phyloP scores from a whole-genome alignment of 2,329 filamentous ascomycete species.

The Aureobasidium pullulans region DNA sequence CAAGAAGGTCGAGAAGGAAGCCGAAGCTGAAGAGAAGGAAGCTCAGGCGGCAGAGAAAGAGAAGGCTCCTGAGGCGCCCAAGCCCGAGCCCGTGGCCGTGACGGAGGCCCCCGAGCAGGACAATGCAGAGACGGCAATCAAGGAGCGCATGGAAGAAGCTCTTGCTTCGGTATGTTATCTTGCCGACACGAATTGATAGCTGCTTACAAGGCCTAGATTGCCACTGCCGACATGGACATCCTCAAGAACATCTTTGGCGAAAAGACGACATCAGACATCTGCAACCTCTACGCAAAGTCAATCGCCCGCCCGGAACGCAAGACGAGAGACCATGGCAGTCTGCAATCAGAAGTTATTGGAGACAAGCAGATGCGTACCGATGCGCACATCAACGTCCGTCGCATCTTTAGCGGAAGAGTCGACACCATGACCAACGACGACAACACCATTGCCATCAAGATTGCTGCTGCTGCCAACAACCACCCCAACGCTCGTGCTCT shows the following conservation, averaged over 20 bases:
- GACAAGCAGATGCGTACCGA: conserved; percentile 56
- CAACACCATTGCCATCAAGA: conserved; percentile 55
- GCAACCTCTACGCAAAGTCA: conserved; percentile 49
- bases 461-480: conserved; percentile 24
- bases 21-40: conserved; percentile 9
- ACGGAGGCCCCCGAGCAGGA: conserved; percentile 11
- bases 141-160: conserved; percentile 9
- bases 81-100: conserved; percentile 6
- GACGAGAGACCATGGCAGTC: conserved; percentile 46
- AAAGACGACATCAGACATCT: conserved; percentile 42
- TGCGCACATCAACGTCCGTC: conserved; percentile 62
- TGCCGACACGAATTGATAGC: no score
- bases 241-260: conserved; percentile 45
- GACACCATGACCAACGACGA: conserved; percentile 71
- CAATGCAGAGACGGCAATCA: conserved; percentile 3
- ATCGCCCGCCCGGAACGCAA: conserved; percentile 48
- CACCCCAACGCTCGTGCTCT: conserved; percentile 11
- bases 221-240: conserved; percentile 30
- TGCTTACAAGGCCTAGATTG: conserved; percentile 20
- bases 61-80: not conserved
- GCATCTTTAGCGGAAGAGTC: conserved; percentile 69
- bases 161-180: conserved; percentile 4
- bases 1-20: conserved; percentile 8
- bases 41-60: not conserved
- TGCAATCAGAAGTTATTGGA: conserved; percentile 48